Conservation (phyloP, 352 stramenopile genomes). For the Globisporangium middletonii region DNA sequence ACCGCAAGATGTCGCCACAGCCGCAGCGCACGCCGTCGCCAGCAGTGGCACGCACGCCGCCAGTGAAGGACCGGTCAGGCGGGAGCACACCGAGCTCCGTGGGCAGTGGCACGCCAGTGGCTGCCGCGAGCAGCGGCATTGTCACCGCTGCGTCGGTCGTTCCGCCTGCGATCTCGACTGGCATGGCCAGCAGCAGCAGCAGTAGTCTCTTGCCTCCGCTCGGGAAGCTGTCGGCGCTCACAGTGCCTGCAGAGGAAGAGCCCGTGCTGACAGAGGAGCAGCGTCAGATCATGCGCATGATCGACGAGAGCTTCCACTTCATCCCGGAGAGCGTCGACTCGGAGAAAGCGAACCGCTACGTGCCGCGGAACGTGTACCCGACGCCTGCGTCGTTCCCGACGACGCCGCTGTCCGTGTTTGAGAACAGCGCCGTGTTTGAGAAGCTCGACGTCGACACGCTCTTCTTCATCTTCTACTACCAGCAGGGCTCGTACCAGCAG, state of each 20-base stretch:
- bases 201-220: constrained; percentile 6
- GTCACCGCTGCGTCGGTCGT: constrained; percentile 8
- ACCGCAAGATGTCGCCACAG: constrained; percentile 13
- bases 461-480: constrained; percentile 99
- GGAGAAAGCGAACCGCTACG: constrained; percentile 89
- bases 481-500: constrained; percentile 98
- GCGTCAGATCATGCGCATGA: constrained; percentile 69
- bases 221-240: constrained; percentile 2
- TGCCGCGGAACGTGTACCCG: constrained; percentile 93
- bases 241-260: constrained; percentile 23
- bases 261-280: constrained; percentile 73
- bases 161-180: not conserved
- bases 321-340: constrained; percentile 88
- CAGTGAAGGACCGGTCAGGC: constrained; percentile 15
- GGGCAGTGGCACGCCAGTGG: not conserved
- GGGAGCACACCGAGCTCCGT: constrained; percentile 13
- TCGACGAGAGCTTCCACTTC: constrained; percentile 90
- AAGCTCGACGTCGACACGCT: constrained; percentile 97
- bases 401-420: constrained; percentile 87
- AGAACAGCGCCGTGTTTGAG: constrained; percentile 94
- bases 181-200: not conserved
- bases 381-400: constrained; percentile 89
- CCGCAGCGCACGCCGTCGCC: constrained; percentile 12
- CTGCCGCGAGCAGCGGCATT: constrained; percentile 4
- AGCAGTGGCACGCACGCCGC: constrained; percentile 8